These are phyloP conservation scores for Hericium coralloides DNA, from an alignment of 768 basidiomycete species.

Conservation along the genomic window DNA sequence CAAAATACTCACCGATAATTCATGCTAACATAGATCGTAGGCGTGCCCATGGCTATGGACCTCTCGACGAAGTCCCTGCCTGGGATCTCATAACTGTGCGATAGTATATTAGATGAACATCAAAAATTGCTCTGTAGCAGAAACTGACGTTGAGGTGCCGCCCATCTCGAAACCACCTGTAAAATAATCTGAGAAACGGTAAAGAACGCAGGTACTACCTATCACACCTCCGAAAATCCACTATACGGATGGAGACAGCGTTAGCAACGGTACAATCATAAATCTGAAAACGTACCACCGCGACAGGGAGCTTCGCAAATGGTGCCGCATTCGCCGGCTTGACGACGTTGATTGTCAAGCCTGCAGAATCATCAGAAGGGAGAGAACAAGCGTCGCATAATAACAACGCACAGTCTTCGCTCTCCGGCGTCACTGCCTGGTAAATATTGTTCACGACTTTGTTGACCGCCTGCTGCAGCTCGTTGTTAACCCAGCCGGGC, in stretches of 20 bases:
- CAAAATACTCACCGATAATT: constrained; percentile 10
- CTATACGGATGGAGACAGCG: neutral
- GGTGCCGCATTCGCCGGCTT: neutral
- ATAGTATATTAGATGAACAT: neutral
- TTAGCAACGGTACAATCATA: no score
- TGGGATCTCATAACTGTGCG: neutral
- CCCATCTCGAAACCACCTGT: constrained; percentile 12
- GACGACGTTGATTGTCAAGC: constrained; percentile 12
- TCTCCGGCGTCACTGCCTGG: constrained; percentile 7
- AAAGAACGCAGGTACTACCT: neutral
- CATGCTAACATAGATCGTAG: constrained; percentile 12
- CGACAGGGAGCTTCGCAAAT: constrained; percentile 7
- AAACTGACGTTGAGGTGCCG: constrained; percentile 8
- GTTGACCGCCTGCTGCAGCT: constrained; percentile 1
- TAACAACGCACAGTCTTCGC: constrained; percentile 10
- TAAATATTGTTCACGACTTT: constrained; percentile 4
- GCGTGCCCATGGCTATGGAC: constrained; percentile 6
- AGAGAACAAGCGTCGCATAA: neutral
- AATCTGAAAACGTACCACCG: constrained; percentile 3
- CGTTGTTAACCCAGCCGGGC: neutral
- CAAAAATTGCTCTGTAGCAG: neutral
- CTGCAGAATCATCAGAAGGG: constrained; percentile 1
- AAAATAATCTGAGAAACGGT: neutral
- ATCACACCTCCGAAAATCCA: constrained; percentile 11
- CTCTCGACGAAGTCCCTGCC: neutral